These are phyloP conservation scores for Apophysomyces variabilis DNA, from an alignment of 371 early-diverging fungal genomes.

Conservation along the genomic window DNA sequence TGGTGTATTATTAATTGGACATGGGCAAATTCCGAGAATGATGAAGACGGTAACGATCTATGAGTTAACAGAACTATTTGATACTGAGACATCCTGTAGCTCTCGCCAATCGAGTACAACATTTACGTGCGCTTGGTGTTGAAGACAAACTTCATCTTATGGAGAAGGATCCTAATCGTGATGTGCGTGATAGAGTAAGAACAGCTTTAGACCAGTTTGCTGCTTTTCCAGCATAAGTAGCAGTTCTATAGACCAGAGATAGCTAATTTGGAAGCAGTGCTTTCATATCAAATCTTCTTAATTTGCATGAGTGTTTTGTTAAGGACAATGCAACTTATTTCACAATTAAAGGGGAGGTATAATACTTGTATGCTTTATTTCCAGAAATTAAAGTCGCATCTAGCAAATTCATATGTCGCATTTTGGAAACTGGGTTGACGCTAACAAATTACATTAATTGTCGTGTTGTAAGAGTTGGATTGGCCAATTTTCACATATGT, in stretches of 20 bases:
- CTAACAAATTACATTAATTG: too few relatives aligned
- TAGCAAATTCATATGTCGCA: too few relatives aligned
- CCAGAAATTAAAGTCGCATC: too few relatives aligned
- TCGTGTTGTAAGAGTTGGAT: too few relatives aligned
- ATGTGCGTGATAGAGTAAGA: conserved; percentile 78
- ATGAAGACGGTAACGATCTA: conserved; percentile 37
- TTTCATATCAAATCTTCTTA: not conserved
- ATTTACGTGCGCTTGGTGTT: conserved; percentile 58
- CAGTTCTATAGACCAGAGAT: not conserved
- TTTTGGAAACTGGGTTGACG: too few relatives aligned
- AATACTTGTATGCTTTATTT: too few relatives aligned
- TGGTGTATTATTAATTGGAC: conserved; percentile 89
- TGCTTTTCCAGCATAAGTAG: conserved; percentile 17
- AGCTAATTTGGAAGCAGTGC: not conserved
- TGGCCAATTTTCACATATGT: too few relatives aligned
- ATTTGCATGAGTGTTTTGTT: not conserved
- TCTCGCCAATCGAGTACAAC: conserved; percentile 26
- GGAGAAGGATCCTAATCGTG: conserved; percentile 61
- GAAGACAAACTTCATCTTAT: conserved; percentile 60
- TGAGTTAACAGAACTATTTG: not conserved
- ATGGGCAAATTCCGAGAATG: conserved; percentile 69
- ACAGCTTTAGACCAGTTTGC: conserved; percentile 70
- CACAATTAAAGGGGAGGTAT: too few relatives aligned
- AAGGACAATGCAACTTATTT: not conserved
- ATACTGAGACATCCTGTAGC: conserved; percentile 13